Evolutionary conservation across 2,329 filamentous ascomycete genomes (phyloP).

Genomic region (Fusarium verticillioides): DNA sequence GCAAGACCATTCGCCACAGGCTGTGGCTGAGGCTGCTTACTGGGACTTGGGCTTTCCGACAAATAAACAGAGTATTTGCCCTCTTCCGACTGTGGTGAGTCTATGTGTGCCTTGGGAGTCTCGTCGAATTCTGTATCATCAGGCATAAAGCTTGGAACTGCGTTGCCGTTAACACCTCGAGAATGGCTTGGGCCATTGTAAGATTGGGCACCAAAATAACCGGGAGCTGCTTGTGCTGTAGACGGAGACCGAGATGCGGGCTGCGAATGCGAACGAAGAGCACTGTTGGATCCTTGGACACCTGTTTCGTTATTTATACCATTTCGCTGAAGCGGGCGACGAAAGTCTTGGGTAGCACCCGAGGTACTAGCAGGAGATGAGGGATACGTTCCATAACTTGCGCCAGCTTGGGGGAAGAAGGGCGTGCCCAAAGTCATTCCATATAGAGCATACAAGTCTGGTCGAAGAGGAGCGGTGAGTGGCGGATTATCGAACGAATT

Average conservation of each 20-base stretch:
- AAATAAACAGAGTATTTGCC: conserved; percentile 47
- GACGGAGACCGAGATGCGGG: conserved; percentile 64
- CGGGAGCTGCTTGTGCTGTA: conserved; percentile 42
- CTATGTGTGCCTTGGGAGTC: conserved; percentile 53
- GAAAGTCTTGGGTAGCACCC: conserved; percentile 61
- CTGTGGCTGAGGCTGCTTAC: conserved; percentile 41
- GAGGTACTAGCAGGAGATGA: conserved; percentile 64
- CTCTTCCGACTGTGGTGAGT: conserved; percentile 62
- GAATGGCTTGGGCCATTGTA: conserved; percentile 51
- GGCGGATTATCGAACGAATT: conserved; percentile 73
- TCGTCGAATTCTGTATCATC: conserved; percentile 65
- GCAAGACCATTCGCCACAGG: conserved; percentile 54
- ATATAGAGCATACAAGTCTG: conserved; percentile 66
- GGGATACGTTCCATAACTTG: conserved; percentile 64
- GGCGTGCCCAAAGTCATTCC: conserved; percentile 54
- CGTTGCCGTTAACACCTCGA: conserved; percentile 60
- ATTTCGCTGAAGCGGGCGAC: conserved; percentile 67
- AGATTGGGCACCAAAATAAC: conserved; percentile 48
- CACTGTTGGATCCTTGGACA: conserved; percentile 60
- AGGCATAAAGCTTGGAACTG: conserved; percentile 66
- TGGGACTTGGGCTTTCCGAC: conserved; percentile 44
- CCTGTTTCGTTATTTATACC: conserved; percentile 61
- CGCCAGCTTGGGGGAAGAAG: conserved; percentile 59
- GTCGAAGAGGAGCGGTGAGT: conserved; percentile 66
- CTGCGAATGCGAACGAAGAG: conserved; percentile 74